Conservation (phyloP, 2,329 filamentous ascomycete species). For the Ophioceras dolichostomum region DNA sequence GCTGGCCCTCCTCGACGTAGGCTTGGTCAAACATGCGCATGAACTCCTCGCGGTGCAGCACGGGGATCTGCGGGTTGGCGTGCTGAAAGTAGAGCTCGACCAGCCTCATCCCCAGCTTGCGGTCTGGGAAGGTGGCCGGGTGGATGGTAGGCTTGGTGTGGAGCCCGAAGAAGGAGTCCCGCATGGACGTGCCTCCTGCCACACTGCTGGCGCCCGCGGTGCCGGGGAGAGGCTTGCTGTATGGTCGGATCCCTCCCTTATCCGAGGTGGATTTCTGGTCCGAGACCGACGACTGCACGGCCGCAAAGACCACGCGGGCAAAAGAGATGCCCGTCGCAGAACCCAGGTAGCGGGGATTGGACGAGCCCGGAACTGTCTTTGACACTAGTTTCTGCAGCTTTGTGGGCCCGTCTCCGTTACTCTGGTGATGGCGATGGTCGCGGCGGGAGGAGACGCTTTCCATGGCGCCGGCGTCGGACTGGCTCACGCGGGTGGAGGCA, state of each 20-base stretch:
- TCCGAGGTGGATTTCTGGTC: conserved; percentile 57
- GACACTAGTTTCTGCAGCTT: conserved; percentile 55
- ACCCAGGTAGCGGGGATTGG: conserved; percentile 70
- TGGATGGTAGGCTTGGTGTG: conserved; percentile 83
- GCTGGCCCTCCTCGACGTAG: conserved; percentile 56
- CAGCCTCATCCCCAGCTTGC: conserved; percentile 58
- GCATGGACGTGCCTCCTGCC: conserved; percentile 64
- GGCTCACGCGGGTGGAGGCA: conserved; percentile 15
- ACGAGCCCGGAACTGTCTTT: conserved; percentile 40
- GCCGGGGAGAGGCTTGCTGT: conserved; percentile 35
- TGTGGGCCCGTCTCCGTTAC: conserved; percentile 40
- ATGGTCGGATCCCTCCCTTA: conserved; percentile 47
- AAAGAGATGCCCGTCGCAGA: conserved; percentile 89
- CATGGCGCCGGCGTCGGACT: conserved; percentile 19
- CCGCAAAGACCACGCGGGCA: conserved; percentile 85
- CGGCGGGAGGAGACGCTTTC: no score
- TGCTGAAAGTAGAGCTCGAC: conserved; percentile 88
- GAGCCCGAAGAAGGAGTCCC: conserved; percentile 94
- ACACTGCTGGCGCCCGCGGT: conserved; percentile 5
- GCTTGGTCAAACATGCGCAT: conserved; percentile 77
- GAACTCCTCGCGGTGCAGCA: conserved; percentile 80
- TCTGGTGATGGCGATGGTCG: conserved; percentile 15
- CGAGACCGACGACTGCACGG: conserved; percentile 62
- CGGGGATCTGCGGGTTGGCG: conserved; percentile 90
- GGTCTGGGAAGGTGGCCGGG: conserved; percentile 72